These are phyloP conservation scores for Lotus japonicus DNA, from an alignment of 306 rosid genomes.

Conservation along the genomic window DNA sequence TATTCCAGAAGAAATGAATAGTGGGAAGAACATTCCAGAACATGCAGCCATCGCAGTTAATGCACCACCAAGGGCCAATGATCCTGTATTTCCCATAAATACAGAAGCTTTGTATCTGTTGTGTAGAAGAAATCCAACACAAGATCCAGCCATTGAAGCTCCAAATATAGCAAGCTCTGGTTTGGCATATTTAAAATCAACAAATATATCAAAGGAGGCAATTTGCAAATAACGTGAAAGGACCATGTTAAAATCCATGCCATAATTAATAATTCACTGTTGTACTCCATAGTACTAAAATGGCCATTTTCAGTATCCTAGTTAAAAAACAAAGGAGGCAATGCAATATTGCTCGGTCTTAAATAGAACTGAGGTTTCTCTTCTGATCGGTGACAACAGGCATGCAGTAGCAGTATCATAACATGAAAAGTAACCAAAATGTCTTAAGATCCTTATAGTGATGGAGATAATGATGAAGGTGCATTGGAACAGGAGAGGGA, in stretches of 20 bases:
- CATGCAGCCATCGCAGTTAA: slow-evolving; percentile 97
- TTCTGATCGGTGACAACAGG: slow-evolving; percentile 9
- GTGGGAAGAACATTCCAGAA: slow-evolving; percentile 93
- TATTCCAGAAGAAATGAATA: slow-evolving; percentile 68
- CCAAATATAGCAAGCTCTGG: slow-evolving; percentile 90
- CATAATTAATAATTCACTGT: background rate
- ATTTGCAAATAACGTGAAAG: no score
- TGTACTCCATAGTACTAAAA: background rate
- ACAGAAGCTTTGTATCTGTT: slow-evolving; percentile 85
- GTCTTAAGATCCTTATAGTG: slow-evolving; percentile 14
- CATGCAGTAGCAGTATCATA: background rate
- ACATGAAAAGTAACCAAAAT: background rate
- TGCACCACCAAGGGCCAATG: slow-evolving; percentile 90
- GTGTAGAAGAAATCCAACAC: slow-evolving; percentile 95
- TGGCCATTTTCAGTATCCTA: slow-evolving; percentile 1
- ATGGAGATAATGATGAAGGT: background rate
- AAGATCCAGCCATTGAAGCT: slow-evolving; percentile 99
- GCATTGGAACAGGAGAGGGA: background rate
- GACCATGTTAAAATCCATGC: background rate
- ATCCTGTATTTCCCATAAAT: slow-evolving; percentile 85
- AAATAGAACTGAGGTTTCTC: background rate
- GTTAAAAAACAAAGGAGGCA: background rate
- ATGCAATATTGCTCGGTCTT: background rate
- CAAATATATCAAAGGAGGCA: background rate
- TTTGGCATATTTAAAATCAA: slow-evolving; percentile 23